Conservation (phyloP, 2,329 filamentous ascomycete species). For the Neofusicoccum cordaticola region DNA sequence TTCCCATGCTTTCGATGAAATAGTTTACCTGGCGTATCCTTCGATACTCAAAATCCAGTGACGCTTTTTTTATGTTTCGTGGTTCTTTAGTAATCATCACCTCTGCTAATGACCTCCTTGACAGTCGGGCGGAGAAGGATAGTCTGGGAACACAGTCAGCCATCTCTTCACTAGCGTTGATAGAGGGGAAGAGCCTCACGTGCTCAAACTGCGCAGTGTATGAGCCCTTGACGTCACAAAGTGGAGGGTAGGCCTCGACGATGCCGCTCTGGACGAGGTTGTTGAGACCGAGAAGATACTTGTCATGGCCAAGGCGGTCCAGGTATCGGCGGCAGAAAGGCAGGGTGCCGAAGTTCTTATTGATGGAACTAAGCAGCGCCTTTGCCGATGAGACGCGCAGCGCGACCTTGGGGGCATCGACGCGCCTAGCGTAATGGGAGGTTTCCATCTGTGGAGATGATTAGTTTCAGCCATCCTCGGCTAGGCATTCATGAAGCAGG, state of each 20-base stretch:
- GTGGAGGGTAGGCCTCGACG: slow-evolving; percentile 84
- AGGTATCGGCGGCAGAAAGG: slow-evolving; percentile 89
- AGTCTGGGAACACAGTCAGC: slow-evolving; percentile 50
- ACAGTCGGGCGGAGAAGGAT: slow-evolving; percentile 62
- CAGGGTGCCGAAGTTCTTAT: slow-evolving; percentile 92
- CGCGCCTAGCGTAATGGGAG: slow-evolving; percentile 79
- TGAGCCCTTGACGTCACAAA: slow-evolving; percentile 89
- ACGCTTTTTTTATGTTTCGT: neutral
- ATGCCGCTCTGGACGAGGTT: slow-evolving; percentile 79
- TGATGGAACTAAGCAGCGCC: slow-evolving; percentile 81
- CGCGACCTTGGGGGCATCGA: slow-evolving; percentile 71
- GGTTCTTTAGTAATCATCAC: slow-evolving; percentile 69
- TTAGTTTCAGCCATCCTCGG: neutral
- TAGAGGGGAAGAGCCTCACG: slow-evolving; percentile 54
- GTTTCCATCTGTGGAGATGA: slow-evolving; percentile 58
- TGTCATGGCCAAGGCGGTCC: slow-evolving; percentile 89
- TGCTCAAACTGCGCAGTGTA: slow-evolving; percentile 95
- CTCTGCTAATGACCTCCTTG: slow-evolving; percentile 84
- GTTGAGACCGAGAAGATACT: slow-evolving; percentile 88
- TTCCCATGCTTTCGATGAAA: neutral
- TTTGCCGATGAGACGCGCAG: slow-evolving; percentile 79
- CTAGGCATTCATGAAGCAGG: slow-evolving; percentile 20
- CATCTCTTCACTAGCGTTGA: too few relatives aligned
- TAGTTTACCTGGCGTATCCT: neutral
- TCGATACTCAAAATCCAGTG: neutral